phyloP scores from a whole-genome alignment of 768 basidiomycete genomes.

The Rhodosporidiobolus sp. region DNA sequence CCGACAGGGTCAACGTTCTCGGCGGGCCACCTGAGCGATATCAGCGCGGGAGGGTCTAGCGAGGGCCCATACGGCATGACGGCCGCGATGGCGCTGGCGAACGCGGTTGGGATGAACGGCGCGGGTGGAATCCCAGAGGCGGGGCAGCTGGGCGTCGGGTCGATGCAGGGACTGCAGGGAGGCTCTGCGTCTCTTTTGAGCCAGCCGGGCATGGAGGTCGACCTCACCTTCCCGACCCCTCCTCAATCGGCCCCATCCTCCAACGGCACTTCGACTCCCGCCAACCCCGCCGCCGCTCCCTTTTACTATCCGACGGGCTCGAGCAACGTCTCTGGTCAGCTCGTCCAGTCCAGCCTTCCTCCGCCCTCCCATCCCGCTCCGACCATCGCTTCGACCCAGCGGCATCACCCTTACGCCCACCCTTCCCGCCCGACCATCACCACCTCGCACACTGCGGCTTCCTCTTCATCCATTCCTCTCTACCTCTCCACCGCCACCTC shows the following conservation, averaged over 20 bases:
- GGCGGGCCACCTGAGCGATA: not conserved
- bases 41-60: not conserved
- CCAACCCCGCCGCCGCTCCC: not conserved
- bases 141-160: not conserved
- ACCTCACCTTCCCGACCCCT: conserved; percentile 4
- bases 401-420: conserved; percentile 41
- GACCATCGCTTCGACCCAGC: conserved; percentile 17
- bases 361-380: conserved; percentile 26
- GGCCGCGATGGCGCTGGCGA: conserved; percentile 12
- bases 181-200: too few species aligned
- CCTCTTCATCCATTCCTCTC: conserved; percentile 12
- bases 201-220: conserved; percentile 19
- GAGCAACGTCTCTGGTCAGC: not conserved
- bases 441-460: conserved; percentile 3
- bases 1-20: conserved; percentile 29
- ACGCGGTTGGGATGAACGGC: not conserved
- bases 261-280: conserved; percentile 1
- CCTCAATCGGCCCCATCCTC: conserved; percentile 2
- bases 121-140: not conserved
- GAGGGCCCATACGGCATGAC: conserved; percentile 1
- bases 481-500: conserved; percentile 21
- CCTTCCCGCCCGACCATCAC: conserved; percentile 12
- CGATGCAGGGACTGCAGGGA: not conserved
- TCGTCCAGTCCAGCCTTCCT: conserved; percentile 4
- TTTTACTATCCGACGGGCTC: not conserved